Evolutionary conservation across 441 rosid genomes (phyloP), one percentile per base, ranked within the genome.

Genomic region (Aleurites moluccanus): DNA sequence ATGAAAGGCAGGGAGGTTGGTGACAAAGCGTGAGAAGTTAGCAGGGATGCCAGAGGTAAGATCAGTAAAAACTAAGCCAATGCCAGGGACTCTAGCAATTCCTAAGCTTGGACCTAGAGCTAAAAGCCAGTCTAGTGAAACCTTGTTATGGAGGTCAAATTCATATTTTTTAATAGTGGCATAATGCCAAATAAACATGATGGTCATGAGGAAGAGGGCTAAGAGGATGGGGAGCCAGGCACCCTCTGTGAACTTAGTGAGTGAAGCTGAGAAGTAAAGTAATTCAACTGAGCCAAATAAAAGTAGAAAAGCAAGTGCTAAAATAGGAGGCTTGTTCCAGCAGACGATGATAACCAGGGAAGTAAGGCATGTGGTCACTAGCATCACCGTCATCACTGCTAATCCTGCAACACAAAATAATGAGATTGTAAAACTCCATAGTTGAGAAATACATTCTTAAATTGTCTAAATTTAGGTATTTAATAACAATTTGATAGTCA

Each of bases 1-100:
- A 77, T 96, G 99, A 81, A 91, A 93, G 5, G 99, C 98, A n/a
- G 98, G 99, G 74, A 96, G 97, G 83, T 96, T 96, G 47, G 99
- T 94, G 71, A 96, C 97, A 27, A 96, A 96, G 75, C 93, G 98
- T 14, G 96, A 89, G 90, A 96, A 93, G 85, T 91, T 92, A 0
- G 98, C 99, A 0, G 99, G 98, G 73, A 96, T 89, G 42, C 99
- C 98, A 0, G 98, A 90, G 59, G 89, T 92, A 69, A 96, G 91
- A 72, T 93, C 94, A 0, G 97, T 89, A 85, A 92, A 93, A 75
- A 96, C 97, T 71, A 96, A 62, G 56, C 98, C 98, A 15, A 93
- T 90, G 27, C 99, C 99, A 0, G 98, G 98, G 47, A 96, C 99
- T 76, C 98, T 83, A 53, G 94, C 84, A 21, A 94, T 94, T 57